Evolutionary conservation across 2,329 filamentous ascomycete species (phyloP).

Genomic region (Penicillium decumbens): DNA sequence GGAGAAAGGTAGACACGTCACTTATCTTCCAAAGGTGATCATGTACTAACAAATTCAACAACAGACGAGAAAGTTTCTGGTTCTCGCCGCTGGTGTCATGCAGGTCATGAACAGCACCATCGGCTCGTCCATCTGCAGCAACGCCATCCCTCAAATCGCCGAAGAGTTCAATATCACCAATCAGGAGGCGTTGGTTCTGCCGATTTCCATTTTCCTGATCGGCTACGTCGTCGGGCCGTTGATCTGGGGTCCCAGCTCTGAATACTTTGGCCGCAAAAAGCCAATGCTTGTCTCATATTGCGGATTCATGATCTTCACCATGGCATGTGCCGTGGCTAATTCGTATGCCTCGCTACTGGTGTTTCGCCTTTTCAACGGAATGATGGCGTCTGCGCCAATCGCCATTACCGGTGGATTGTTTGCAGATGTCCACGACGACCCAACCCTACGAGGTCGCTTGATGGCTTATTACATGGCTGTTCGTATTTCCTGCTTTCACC

Average conservation of each 20-base stretch:
- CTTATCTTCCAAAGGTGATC: too few species aligned
- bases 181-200: conserved; percentile 34
- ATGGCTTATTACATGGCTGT: conserved; percentile 45
- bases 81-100: conserved; percentile 36
- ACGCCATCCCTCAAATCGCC: conserved; percentile 37
- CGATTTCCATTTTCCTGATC: conserved; percentile 40
- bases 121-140: conserved; percentile 39
- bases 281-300: conserved; percentile 51
- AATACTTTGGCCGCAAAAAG: conserved; percentile 40
- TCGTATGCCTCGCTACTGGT: conserved; percentile 41
- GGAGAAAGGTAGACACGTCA: conserved; percentile 25
- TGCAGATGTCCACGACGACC: conserved; percentile 47
- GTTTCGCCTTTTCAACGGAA: conserved; percentile 46
- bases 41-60: background rate
- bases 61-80: conserved; percentile 29
- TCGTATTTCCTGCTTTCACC: conserved; percentile 8
- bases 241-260: conserved; percentile 43
- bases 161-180: conserved; percentile 33
- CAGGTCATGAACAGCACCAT: conserved; percentile 42
- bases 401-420: conserved; percentile 45
- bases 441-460: conserved; percentile 39
- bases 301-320: conserved; percentile 40
- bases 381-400: conserved; percentile 44
- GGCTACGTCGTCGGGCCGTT: conserved; percentile 44
- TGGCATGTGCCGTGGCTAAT: conserved; percentile 43